Evolutionary conservation across 106 monocot species (phyloP).

Genomic region (Allium fistulosum): DNA sequence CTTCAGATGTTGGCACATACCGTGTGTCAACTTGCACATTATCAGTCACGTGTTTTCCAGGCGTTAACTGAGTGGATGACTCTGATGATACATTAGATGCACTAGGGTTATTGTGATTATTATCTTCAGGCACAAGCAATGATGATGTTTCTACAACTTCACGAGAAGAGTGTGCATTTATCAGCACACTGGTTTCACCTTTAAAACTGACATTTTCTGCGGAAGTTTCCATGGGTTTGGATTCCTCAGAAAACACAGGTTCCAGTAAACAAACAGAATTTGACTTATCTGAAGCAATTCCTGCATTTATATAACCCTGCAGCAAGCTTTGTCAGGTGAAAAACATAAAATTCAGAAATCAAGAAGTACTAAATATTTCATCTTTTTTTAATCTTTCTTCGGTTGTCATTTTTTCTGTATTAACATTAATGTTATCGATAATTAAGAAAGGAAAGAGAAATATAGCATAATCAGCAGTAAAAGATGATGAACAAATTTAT

Average conservation of each 20-base stretch:
- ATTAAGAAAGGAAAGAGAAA: too few relatives aligned
- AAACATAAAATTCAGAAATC: too few relatives aligned
- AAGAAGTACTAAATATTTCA: too few relatives aligned
- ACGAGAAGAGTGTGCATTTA: constrained; percentile 2
- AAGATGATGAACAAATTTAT: too few relatives aligned
- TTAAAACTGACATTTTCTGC: constrained; percentile 3
- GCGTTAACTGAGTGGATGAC: neutral
- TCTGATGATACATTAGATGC: constrained; percentile 7
- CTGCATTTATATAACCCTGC: constrained; percentile 96
- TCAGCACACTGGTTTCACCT: constrained; percentile 9
- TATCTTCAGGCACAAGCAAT: constrained; percentile 4
- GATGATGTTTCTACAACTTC: constrained; percentile 8
- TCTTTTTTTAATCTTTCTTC: too few relatives aligned
- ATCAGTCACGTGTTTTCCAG: constrained; percentile 4
- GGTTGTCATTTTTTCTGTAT: too few relatives aligned
- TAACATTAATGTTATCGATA: too few relatives aligned
- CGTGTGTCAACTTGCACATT: constrained; percentile 5
- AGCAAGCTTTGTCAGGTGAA: constrained; percentile 10
- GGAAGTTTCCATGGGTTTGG: constrained; percentile 16
- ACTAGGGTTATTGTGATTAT: constrained; percentile 1
- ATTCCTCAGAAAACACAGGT: constrained; percentile 17
- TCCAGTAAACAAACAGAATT: neutral
- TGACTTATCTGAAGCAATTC: constrained; percentile 50
- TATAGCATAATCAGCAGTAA: too few relatives aligned
- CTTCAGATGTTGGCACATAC: constrained; percentile 4